Evolutionary conservation across 2,329 filamentous ascomycete species (phyloP), one percentile per base, ranked within the genome.

Genomic region (Colletotrichum sp.): DNA sequence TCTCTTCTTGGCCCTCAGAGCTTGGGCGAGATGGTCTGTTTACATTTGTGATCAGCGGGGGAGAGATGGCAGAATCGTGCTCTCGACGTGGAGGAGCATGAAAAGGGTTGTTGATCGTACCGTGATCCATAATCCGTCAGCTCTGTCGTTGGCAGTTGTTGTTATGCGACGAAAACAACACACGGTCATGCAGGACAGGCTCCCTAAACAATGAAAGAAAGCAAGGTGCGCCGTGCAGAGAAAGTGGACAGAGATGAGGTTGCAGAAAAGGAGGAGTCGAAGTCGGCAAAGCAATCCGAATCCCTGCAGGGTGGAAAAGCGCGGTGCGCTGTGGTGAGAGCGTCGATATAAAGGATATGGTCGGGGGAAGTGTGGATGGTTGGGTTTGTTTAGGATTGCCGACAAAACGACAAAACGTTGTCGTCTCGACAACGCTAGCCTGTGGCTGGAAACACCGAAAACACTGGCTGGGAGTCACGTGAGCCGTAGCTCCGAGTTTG

Each of bases 1-100:
- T 77, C 90, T 87, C 81, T 88, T 89, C 80, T 87, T 86, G 63
- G 87, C 83, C 79, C 88, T 87, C 77, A 71, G 67, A 65, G 72
- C 28, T 65, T 85, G 84, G 75, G 81, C 79, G 74, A 82, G 79
- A 64, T 80, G 77, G 74, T 86, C 83, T 82, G 68, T 73, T 64
- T 76, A 71, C 69, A 77, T 64, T 21, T 13, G 61, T 61, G 28
- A 69, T 67, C 80, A 81, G 82, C 79, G 26, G 78, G 78, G 77
- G 57, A 81, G 80, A 81, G 78, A 75, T 69, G 70, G 77, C 67
- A 39, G 28, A 64, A 69, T 68, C 21, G 75, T 65, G 26, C 24
- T 36, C 57, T 59, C 26, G 39, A 24, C 36, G 21, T 26, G 36
- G 10, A 60, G 48, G 65, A 60, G 43, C 57, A 69, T 28, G 7